Percentiles rank a stretch among this genome's conserved stretches.
These are phyloP conservation scores for Colletotrichum sp. DNA, from an alignment of 2,329 filamentous ascomycete species.

Conservation along the genomic window DNA sequence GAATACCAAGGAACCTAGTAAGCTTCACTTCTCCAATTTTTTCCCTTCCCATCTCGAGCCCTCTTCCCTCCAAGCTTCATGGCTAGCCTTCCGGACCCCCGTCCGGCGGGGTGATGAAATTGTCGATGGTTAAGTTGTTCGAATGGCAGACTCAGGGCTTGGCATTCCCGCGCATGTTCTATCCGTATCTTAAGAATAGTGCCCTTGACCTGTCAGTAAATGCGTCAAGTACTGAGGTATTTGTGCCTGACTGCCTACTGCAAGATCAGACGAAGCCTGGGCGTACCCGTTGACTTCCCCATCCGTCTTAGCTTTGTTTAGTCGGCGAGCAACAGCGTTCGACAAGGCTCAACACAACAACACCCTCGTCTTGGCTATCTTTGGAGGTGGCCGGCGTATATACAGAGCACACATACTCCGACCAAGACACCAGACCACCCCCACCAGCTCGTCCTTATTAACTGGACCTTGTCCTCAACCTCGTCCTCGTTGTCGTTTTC, in stretches of 20 bases:
- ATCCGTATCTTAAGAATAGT: not conserved
- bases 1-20: conserved; percentile 16
- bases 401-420: conserved; percentile 6
- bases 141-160: conserved; percentile 6
- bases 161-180: not conserved
- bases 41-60: not conserved
- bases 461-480: conserved; percentile 5
- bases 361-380: not conserved
- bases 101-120: not conserved
- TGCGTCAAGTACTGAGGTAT: not conserved
- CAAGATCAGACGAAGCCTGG: conserved; percentile 13
- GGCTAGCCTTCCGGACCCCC: not conserved
- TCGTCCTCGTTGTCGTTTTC: conserved; percentile 17
- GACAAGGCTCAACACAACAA: conserved; percentile 13
- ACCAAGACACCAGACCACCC: not conserved
- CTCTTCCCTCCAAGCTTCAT: not conserved
- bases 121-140: not conserved
- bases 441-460: conserved; percentile 15
- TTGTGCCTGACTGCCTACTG: not conserved
- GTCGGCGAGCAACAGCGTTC: not conserved
- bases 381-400: not conserved
- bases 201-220: not conserved
- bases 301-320: not conserved
- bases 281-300: not conserved
- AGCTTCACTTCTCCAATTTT: conserved; percentile 15